phyloP scores from a whole-genome alignment of 768 basidiomycete species.

The Imleria badia region DNA sequence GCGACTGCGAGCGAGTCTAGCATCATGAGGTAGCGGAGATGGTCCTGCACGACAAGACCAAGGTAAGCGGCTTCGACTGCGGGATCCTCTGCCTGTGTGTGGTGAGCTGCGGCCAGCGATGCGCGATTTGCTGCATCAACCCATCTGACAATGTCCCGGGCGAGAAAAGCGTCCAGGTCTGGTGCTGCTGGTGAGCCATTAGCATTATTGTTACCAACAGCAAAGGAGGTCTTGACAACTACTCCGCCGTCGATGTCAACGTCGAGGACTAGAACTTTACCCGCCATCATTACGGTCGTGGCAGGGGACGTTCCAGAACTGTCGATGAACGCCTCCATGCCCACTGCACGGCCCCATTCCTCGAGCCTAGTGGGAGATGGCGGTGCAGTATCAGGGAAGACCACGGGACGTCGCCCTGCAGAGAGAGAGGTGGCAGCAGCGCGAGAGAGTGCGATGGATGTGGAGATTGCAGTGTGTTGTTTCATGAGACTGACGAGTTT shows the following conservation, averaged over 20 bases:
- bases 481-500: conserved; percentile 69
- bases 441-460: conserved; percentile 29
- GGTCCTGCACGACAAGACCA: conserved; percentile 48
- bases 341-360: conserved; percentile 60
- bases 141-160: conserved; percentile 54
- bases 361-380: conserved; percentile 44
- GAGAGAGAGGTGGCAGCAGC: conserved; percentile 21
- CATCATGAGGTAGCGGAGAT: conserved; percentile 68
- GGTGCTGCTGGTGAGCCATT: conserved; percentile 44
- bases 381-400: conserved; percentile 31
- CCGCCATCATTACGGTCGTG: conserved; percentile 63
- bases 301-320: conserved; percentile 41
- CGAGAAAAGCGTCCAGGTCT: conserved; percentile 61
- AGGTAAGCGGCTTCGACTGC: conserved; percentile 48
- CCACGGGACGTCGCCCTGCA: conserved; percentile 12
- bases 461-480: conserved; percentile 51
- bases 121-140: conserved; percentile 44
- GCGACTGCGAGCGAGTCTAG: conserved; percentile 63
- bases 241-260: conserved; percentile 55
- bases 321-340: conserved; percentile 77
- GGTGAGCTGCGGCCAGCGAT: conserved; percentile 14
- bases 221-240: conserved; percentile 73
- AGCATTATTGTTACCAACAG: conserved; percentile 46
- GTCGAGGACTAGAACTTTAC: conserved; percentile 80
- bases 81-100: conserved; percentile 47